A percentile compares a stretch with the other conserved stretches of the same genome.
Conservation (phyloP, 2,329 filamentous ascomycete genomes). For the Aspergillus pseudoglaucus region DNA sequence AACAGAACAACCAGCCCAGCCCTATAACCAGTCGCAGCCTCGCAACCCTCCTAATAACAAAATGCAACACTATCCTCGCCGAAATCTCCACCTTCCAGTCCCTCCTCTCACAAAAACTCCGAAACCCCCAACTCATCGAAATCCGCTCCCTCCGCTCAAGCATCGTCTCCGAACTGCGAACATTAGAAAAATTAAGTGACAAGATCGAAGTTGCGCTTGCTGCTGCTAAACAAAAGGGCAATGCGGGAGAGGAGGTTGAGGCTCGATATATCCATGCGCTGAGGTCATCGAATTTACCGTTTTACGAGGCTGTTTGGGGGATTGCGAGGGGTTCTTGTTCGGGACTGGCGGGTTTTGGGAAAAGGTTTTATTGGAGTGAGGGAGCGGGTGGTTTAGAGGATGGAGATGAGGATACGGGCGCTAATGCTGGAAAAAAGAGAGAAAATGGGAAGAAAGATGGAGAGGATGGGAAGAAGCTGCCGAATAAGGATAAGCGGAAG, state of each 20-base stretch:
- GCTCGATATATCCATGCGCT: conserved; percentile 48
- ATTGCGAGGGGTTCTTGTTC: conserved; percentile 51
- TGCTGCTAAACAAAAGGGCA: conserved; percentile 10
- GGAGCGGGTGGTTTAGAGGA: conserved; percentile 3
- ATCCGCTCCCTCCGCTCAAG: conserved; percentile 44
- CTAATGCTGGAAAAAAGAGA: conserved; percentile 9
- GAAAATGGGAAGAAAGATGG: conserved; percentile 2
- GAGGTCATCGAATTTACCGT: conserved; percentile 60
- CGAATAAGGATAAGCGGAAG: conserved; percentile 39
- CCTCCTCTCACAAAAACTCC: conserved; percentile 33
- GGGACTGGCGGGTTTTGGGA: conserved; percentile 53
- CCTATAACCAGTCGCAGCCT: conserved; percentile 14
- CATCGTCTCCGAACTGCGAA: conserved; percentile 43
- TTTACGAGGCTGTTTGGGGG: conserved; percentile 58
- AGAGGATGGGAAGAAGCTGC: conserved; percentile 17
- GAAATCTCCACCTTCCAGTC: conserved; percentile 42
- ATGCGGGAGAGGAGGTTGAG: conserved; percentile 20
- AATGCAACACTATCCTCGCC: conserved; percentile 36
- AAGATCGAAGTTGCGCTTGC: conserved; percentile 16
- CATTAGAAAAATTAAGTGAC: conserved; percentile 38
- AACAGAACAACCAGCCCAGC: background rate
- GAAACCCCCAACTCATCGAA: conserved; percentile 44
- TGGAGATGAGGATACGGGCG: conserved; percentile 5
- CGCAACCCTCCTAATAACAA: conserved; percentile 26
- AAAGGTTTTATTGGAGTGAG: conserved; percentile 47